Base-by-base conservation (phyloP, 2,329 filamentous ascomycete species). In the Exophiala dermatitidis region DNA sequence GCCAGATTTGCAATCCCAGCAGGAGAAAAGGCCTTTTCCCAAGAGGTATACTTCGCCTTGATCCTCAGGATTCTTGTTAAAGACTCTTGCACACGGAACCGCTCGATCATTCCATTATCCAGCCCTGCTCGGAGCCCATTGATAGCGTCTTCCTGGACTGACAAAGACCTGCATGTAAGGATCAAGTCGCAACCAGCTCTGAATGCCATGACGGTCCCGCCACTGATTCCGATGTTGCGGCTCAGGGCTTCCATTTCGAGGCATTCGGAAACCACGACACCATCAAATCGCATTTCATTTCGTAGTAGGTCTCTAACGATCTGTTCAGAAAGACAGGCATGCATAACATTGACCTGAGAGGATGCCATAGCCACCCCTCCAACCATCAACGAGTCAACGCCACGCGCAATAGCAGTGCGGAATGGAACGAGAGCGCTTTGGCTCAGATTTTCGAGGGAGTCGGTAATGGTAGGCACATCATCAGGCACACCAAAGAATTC, bases 191-290 rank as follows among this genome's bases (percentile, higher is more conserved):
- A 97, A 9, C 93, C 93, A 32, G 93, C 91, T 68, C 95, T 93
- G 47, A 96, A 88, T 2, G 93, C 93, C 90, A 96, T 96, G 62
- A 97, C 89, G 0, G 91, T 95, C 8, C 93, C 93, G 38, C 93
- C 91, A 62, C 91, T 90, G 12, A 98, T 90, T n/a, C 91, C 91
- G 46, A 97, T 93, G 63, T 96, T 94, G 66, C 95, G 88, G 60
- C 89, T 93, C 5, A 97, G 78, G 0, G 90, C 90, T 65, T 96
- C 90, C 91, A 97, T 97, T 68, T 96, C 91, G 5, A 97, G 73
- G 61, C 91, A 97, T 66, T 97, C 91, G 0, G 90, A 96, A 46
- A 97, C 89, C 28, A 93, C 90, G 2, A 97, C 90, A 1, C 91
- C 91, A 46, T 88, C 81, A 63, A 97, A 97, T 2, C 86, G 86